These are phyloP conservation scores for Lentinula boryana DNA, from an alignment of 768 basidiomycete species.

Conservation along the genomic window DNA sequence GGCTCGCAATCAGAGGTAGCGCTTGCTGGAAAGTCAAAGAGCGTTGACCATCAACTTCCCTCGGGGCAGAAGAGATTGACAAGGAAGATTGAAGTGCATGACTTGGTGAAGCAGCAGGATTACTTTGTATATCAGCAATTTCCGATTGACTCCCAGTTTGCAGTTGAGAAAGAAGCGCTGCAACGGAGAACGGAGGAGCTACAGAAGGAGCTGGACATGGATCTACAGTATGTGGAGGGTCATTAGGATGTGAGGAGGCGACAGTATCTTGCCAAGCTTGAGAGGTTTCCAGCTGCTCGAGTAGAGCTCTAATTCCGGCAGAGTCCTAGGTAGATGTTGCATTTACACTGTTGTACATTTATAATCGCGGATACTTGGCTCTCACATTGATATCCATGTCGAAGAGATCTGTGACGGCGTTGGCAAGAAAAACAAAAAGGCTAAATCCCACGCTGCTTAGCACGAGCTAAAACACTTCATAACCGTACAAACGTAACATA, in stretches of 20 bases:
- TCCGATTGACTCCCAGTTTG: constrained; percentile 25
- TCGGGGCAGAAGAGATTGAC: background rate
- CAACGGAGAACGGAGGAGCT: constrained; percentile 27
- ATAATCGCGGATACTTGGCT: background rate
- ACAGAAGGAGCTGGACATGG: constrained; percentile 7
- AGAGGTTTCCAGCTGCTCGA: constrained; percentile 64
- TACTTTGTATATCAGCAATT: background rate
- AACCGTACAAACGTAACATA: no score
- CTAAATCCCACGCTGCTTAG: no score
- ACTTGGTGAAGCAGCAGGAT: background rate
- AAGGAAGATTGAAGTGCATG: background rate
- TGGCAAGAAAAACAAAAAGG: no score
- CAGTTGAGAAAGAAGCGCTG: constrained; percentile 58
- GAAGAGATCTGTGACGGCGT: no score
- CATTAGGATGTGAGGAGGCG: background rate
- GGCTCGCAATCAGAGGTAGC: constrained; percentile 54
- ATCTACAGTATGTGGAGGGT: background rate
- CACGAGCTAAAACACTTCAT: no score
- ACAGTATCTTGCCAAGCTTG: constrained; percentile 57
- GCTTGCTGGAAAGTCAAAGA: constrained; percentile 63
- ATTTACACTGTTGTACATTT: background rate
- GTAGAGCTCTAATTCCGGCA: constrained; percentile 58
- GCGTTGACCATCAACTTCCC: constrained; percentile 30
- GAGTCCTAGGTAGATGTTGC: constrained; percentile 44
- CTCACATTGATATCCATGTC: constrained; percentile 53